Evolutionary conservation across 495 filamentous ascomycete genomes (phyloP), one percentile per base, ranked within the genome.

Genomic region (Eremomyces bilateralis): DNA sequence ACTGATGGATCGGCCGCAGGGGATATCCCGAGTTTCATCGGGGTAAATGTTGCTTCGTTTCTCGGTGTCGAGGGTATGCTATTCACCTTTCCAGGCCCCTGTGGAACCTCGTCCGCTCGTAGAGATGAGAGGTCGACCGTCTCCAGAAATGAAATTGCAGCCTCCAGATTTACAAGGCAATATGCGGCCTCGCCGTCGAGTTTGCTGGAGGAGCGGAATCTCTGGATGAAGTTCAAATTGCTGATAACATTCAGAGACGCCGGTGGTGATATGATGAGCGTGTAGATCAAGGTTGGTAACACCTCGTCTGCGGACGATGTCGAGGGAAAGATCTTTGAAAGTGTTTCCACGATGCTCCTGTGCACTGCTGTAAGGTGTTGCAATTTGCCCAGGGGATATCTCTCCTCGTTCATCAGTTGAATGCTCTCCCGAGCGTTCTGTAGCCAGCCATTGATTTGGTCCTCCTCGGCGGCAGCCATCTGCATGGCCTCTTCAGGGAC

Each of bases 241-340:
- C 83, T 93, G 48, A 94, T 80, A 31, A 85, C 72, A 48, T 78
- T 80, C 35, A 94, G 76, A 18, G 72, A 75, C 52, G 85, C 76
- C 0, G 83, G 75, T 5, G 81, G 79, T 17, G 80, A 81, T 3
- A 81, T 90, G 50, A 95, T 82, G 29, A 99, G 65, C 1, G 81
- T 77, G 51, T 88, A 95, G 36, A 99, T 99, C 32, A 99, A 62
- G 42, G 90, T 91, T 0, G 88, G 88, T 43, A 99, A 71, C 34
- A 99, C 84, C 52, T 92, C 85, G 46, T 99, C 88, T 1, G 88
- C 88, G 4, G 84, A 94, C 0, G 88, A 93, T 1, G 85, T 83
- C 10, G 90, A 80, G 31, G 82, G 78, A 50, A 61, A 72, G 47
- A 76, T 47, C 40, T 68, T 58, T 30, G 72, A 71, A 16, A 93